These are phyloP conservation scores for Paramecium sonneborni DNA, from an alignment of 73 alveolate species.

Conservation along the genomic window DNA sequence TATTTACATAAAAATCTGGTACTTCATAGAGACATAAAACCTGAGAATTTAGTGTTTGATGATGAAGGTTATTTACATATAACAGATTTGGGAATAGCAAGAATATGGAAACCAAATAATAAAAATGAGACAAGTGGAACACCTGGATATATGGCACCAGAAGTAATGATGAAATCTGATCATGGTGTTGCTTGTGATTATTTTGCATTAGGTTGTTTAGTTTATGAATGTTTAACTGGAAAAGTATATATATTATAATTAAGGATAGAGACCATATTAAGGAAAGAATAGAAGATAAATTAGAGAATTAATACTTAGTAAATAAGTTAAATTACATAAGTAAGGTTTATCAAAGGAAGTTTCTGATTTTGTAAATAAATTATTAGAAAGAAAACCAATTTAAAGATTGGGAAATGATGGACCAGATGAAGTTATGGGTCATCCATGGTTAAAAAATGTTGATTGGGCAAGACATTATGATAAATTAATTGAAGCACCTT, in stretches of 20 bases:
- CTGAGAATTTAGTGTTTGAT: slow-evolving; percentile 94
- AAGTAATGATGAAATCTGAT: slow-evolving; percentile 77
- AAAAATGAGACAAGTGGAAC: slow-evolving; percentile 89
- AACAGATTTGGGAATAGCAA: slow-evolving; percentile 93
- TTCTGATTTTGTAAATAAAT: slow-evolving; percentile 93
- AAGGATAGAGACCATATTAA: slow-evolving; percentile 82
- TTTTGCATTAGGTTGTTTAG: slow-evolving; percentile 91
- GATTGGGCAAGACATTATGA: slow-evolving; percentile 82
- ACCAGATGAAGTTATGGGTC: slow-evolving; percentile 85
- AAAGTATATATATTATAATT: not conserved
- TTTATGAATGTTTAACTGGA: slow-evolving; percentile 84
- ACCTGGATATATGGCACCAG: slow-evolving; percentile 95
- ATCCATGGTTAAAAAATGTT: slow-evolving; percentile 84
- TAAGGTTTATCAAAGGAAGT: slow-evolving; percentile 91
- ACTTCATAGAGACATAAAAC: slow-evolving; percentile 95
- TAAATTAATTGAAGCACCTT: slow-evolving; percentile 51
- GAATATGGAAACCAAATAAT: slow-evolving; percentile 83
- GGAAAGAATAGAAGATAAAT: slow-evolving; percentile 86
- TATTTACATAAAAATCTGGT: slow-evolving; percentile 87
- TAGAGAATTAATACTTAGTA: slow-evolving; percentile 72
- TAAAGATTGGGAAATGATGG: slow-evolving; percentile 91
- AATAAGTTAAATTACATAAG: slow-evolving; percentile 78
- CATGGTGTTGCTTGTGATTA: slow-evolving; percentile 88
- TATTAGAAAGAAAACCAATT: slow-evolving; percentile 82
- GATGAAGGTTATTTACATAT: slow-evolving; percentile 80